Evolutionary conservation across 176 grass and related monocot species (phyloP), one percentile per base, ranked within the genome.

Genomic region (Oryza longistaminata): DNA sequence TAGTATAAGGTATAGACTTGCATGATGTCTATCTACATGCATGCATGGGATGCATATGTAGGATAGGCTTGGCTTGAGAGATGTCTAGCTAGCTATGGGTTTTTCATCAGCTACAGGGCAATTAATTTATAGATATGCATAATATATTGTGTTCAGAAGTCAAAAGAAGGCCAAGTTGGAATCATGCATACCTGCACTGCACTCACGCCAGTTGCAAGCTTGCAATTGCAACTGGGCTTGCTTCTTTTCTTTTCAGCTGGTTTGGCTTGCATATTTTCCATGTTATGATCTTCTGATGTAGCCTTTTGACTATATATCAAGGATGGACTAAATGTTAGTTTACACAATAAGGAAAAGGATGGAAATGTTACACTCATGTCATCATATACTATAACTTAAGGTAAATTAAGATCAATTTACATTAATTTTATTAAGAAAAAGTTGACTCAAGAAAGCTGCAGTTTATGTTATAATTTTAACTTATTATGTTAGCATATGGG

Each of bases 11-110:
- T 26, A 31, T 24, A 34, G 15, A 55, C 16, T 55, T 55, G 5
- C 67, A 68, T 72, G 78, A 73, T 66, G 58, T 82, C 53, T 66
- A 53, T 14, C 2, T 2, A 7, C 49, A 85, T 82, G 83, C 77
- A 70, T 77, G 66, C 55, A 73, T 69, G 3, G 13, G 52, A 7
- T 55, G 16, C 52, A 55, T 55, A 53, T 37, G 44, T 42, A 71
- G 66, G 34, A 34, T 46, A 46, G 34, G 62, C 67, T 76, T 81
- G 35, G 45, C 9, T 86, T 66, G 27, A 64, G 27, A 71, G 12
- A 39, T 66, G 19, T 55, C 16, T 19, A 55, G 16, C 52, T 19
- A 55, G 52, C 14, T 21, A 19, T 2, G 40, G 5, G 26, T 65
- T 76, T 77, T 85, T 65, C 79, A 61, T 65, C 66, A 58, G 60